These are phyloP conservation scores for Micromonas commoda DNA, from an alignment of 139 green algal species.

Conservation along the genomic window DNA sequence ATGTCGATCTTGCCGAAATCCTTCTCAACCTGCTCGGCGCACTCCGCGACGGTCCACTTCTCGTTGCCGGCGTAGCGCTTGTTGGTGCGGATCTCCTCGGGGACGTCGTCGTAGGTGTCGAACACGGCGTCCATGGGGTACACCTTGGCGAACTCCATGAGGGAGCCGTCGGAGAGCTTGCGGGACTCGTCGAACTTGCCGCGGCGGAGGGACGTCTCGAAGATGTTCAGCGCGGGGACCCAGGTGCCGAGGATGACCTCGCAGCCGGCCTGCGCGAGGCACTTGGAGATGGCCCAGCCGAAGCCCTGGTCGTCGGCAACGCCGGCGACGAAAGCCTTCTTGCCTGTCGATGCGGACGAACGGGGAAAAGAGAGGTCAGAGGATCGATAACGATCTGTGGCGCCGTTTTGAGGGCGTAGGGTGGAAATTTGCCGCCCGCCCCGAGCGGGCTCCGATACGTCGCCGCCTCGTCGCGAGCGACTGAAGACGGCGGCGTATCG, in stretches of 20 bases:
- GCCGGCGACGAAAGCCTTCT: constrained; percentile 96
- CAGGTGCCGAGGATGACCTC: constrained; percentile 95
- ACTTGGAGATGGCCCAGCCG: constrained; percentile 79
- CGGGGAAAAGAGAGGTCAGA: not conserved
- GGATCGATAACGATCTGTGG: no score
- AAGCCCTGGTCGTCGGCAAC: constrained; percentile 89
- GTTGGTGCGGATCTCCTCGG: constrained; percentile 84
- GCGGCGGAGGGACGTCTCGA: constrained; percentile 74
- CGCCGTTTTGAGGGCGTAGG: no score
- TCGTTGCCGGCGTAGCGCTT: constrained; percentile 86
- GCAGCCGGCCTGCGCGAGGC: constrained; percentile 83
- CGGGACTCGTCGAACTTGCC: constrained; percentile 95
- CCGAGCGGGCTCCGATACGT: no score
- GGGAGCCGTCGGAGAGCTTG: constrained; percentile 77
- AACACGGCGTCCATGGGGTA: constrained; percentile 99
- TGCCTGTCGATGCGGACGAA: constrained; percentile 56
- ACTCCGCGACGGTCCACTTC: constrained; percentile 83
- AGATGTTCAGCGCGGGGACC: constrained; percentile 95
- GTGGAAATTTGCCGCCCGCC: no score
- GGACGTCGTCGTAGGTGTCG: constrained; percentile 89
- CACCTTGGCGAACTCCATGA: constrained; percentile 88
- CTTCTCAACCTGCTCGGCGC: constrained; percentile 65
- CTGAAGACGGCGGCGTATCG: no score
- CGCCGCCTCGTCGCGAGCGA: no score
- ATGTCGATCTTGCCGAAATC: constrained; percentile 93